phyloP scores from a whole-genome alignment of 2,329 filamentous ascomycete genomes.

The Cryphonectria radicalis region DNA sequence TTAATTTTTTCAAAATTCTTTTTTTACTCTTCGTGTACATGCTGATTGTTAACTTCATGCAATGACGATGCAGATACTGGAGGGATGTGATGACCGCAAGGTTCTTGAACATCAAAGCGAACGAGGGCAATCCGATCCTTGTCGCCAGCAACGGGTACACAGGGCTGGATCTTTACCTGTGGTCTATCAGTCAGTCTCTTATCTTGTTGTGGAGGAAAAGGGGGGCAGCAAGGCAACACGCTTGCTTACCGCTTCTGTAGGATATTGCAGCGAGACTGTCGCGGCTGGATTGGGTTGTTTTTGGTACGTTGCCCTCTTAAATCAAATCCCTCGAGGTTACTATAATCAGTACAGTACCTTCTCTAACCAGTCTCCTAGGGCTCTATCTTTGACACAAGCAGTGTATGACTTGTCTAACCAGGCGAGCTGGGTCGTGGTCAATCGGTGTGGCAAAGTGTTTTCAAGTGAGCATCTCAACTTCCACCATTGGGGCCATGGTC shows the following conservation, averaged over 20 bases:
- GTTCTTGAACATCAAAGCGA: conserved; percentile 11
- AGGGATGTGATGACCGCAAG: conserved; percentile 12
- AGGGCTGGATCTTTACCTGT: conserved; percentile 18
- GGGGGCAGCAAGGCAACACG: neutral
- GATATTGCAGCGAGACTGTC: conserved; percentile 16
- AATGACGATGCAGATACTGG: conserved; percentile 11
- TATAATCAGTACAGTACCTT: neutral
- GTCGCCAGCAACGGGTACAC: conserved; percentile 5
- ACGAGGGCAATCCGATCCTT: conserved; percentile 13
- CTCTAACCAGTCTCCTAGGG: neutral
- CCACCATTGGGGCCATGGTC: neutral
- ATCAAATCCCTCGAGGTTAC: neutral
- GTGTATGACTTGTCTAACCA: conserved; percentile 9
- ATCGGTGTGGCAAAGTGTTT: conserved; percentile 3
- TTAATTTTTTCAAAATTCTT: too few species aligned
- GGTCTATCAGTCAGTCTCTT: conserved; percentile 14
- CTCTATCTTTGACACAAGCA: conserved; percentile 11
- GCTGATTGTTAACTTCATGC: too few species aligned
- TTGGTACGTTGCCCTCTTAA: neutral
- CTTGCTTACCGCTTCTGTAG: neutral
- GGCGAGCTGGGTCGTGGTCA: conserved; percentile 8
- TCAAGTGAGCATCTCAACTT: conserved; percentile 7
- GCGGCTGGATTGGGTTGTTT: conserved; percentile 16
- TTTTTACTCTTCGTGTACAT: neutral
- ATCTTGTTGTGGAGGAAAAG: neutral